Conservation (phyloP, 1,284 basidiomycete genomes). For the Microbotryomycetes sp. region DNA sequence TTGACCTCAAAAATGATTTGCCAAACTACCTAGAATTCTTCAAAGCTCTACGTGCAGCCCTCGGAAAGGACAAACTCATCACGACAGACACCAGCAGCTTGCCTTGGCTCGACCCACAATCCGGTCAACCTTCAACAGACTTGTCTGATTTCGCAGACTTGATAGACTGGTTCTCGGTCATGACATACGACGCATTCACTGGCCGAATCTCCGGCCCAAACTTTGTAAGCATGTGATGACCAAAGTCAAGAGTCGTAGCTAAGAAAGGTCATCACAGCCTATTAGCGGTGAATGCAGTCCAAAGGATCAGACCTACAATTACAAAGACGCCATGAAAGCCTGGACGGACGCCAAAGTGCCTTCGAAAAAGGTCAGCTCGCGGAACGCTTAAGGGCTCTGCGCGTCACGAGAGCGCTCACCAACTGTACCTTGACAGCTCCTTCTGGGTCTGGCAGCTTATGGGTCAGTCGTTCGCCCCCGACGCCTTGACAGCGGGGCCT, state of each 20-base stretch:
- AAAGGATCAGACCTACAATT: not conserved
- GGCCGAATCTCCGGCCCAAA: not conserved
- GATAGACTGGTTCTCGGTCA: not conserved
- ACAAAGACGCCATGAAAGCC: not conserved
- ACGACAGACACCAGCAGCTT: slow-evolving; percentile 4
- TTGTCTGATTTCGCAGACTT: slow-evolving; percentile 9
- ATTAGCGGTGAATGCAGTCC: not conserved
- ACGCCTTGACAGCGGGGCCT: not conserved
- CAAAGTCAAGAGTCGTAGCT: too few species aligned
- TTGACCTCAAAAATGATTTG: slow-evolving; percentile 20
- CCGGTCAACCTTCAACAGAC: slow-evolving; percentile 3
- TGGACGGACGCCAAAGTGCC: not conserved
- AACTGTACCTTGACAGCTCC: not conserved
- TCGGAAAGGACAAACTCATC: slow-evolving; percentile 17
- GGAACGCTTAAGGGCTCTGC: too few species aligned
- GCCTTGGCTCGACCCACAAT: not conserved
- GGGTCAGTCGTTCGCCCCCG: not conserved
- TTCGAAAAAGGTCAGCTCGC: not conserved
- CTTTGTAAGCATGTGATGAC: not conserved
- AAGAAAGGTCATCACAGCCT: not conserved
- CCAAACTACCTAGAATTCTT: slow-evolving; percentile 9
- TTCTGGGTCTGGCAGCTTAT: not conserved
- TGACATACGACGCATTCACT: not conserved
- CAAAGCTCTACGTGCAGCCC: slow-evolving; percentile 1
- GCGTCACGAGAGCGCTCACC: too few species aligned